Conservation (phyloP, 2,329 filamentous ascomycete genomes). For the Cytospora leucostoma region DNA sequence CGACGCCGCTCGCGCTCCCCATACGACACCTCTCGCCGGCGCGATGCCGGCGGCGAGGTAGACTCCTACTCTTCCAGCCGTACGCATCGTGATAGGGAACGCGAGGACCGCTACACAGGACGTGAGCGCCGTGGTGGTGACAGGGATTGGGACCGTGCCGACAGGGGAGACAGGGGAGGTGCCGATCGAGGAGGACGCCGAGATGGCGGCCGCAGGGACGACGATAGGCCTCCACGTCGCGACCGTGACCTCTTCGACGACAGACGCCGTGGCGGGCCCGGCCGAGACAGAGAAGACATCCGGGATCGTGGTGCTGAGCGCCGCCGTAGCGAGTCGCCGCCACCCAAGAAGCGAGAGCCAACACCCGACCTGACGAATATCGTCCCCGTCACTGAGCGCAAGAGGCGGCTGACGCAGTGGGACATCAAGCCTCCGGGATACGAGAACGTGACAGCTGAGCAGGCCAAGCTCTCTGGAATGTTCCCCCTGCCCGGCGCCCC, state of each 20-base stretch:
- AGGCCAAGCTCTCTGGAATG: constrained; percentile 98
- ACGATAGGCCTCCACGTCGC: constrained; percentile 53
- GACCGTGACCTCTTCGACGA: constrained; percentile 67
- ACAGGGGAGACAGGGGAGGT: constrained; percentile 40
- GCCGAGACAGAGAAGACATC: constrained; percentile 48
- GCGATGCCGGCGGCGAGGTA: constrained; percentile 67
- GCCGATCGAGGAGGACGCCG: constrained; percentile 54
- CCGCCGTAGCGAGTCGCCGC: constrained; percentile 76
- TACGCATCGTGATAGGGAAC: constrained; percentile 88
- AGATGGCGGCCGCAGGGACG: constrained; percentile 66
- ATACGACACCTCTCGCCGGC: constrained; percentile 69
- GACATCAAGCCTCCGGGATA: constrained; percentile 99
- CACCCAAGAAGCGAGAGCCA: constrained; percentile 88
- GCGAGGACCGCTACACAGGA: constrained; percentile 84
- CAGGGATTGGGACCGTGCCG: constrained; percentile 49
- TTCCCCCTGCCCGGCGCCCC: constrained; percentile 96
- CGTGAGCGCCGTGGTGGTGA: constrained; percentile 32
- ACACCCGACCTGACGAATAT: constrained; percentile 92
- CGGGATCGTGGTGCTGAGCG: constrained; percentile 56
- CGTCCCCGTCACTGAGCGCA: constrained; percentile 78
- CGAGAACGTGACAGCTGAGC: constrained; percentile 96
- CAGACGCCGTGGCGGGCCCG: constrained; percentile 48
- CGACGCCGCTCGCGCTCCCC: constrained; percentile 86
- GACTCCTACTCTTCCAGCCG: constrained; percentile 93
- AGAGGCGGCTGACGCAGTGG: constrained; percentile 95